Evolutionary conservation across 306 rosid genomes (phyloP), one percentile per base, ranked within the genome.

Genomic region (Pueraria montana): DNA sequence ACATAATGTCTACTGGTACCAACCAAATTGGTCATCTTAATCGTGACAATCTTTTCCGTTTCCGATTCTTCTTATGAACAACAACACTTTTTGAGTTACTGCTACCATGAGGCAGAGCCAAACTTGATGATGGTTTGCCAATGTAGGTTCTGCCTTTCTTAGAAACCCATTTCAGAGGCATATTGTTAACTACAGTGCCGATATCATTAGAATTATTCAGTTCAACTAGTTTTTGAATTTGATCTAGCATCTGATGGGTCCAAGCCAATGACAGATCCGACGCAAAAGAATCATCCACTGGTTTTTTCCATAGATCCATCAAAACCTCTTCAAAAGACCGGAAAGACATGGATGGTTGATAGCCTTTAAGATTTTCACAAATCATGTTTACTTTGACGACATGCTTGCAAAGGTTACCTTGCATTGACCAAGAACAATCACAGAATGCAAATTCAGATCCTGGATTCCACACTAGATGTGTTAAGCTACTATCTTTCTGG

Each of bases 381-480:
- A 88, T 80, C 94, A 85, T 93, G 85, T 91, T 96, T 79, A 91
- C 95, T 89, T 96, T 96, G 59, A 94, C 86, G 78, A 90, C 92
- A 74, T 94, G 99, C 87, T 96, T 94, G 95, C 97, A 91, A 42
- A 94, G 90, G 86, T 91, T 96, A 76, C 98, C 98, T 82, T 92
- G 97, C 93, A 84, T 43, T 50, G 88, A 87, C 86, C 88, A 87
- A 79, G 88, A 74, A 76, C 90, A 87, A 75, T 79, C 95, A 49
- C 98, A 96, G 61, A 94, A 92, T 34, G 97, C 89, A 76, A 94
- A 96, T 80, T 96, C 97, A 30, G 97, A 88, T 72, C 97, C 92
- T 0, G 98, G 98, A 88, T 96, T 96, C 99, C 99, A 96, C 53
- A 96, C 99, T 55, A 91, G 40, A 85, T 83, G 92, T 49, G 87